Percentiles rank a stretch among this genome's conserved stretches.
Evolutionary conservation across 805 yeast species (phyloP).

Genomic region (Dipodascus albidus): DNA sequence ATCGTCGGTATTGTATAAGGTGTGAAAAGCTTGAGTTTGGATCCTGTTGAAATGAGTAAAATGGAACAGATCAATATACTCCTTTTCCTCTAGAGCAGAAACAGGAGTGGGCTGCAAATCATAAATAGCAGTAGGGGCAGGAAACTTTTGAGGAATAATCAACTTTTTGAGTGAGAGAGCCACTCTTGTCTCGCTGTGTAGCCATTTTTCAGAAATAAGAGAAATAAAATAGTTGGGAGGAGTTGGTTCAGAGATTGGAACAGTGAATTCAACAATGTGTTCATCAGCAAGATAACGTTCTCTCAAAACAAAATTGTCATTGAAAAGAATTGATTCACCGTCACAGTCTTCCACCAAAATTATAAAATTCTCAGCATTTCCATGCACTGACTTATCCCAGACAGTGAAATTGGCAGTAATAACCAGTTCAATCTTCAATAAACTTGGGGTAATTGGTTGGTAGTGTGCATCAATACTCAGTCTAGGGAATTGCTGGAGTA

Average conservation of each 20-base stretch:
- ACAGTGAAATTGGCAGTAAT: constrained; percentile 56
- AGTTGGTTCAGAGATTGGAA: constrained; percentile 39
- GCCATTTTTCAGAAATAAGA: constrained; percentile 74
- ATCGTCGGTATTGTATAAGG: constrained; percentile 45
- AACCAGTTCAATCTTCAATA: constrained; percentile 55
- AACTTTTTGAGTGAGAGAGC: constrained; percentile 47
- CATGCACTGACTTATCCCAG: constrained; percentile 64
- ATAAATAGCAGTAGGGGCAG: constrained; percentile 49
- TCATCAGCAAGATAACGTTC: constrained; percentile 40
- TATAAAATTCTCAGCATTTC: constrained; percentile 51
- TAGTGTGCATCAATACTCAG: constrained; percentile 45
- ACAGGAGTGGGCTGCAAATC: constrained; percentile 41
- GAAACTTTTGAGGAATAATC: constrained; percentile 49
- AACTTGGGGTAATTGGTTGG: constrained; percentile 67
- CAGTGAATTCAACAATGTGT: constrained; percentile 51
- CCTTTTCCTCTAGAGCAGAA: constrained; percentile 34
- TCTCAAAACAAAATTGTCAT: constrained; percentile 42
- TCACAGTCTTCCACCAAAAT: constrained; percentile 73
- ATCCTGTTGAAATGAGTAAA: constrained; percentile 53
- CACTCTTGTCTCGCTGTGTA: constrained; percentile 53
- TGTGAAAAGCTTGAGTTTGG: constrained; percentile 60
- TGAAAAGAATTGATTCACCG: constrained; percentile 61
- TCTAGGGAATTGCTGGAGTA: constrained; percentile 64
- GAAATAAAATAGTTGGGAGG: constrained; percentile 72
- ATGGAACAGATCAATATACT: constrained; percentile 35